Base-by-base conservation (phyloP, 306 rosid genomes). In the Alnus glutinosa region DNA sequence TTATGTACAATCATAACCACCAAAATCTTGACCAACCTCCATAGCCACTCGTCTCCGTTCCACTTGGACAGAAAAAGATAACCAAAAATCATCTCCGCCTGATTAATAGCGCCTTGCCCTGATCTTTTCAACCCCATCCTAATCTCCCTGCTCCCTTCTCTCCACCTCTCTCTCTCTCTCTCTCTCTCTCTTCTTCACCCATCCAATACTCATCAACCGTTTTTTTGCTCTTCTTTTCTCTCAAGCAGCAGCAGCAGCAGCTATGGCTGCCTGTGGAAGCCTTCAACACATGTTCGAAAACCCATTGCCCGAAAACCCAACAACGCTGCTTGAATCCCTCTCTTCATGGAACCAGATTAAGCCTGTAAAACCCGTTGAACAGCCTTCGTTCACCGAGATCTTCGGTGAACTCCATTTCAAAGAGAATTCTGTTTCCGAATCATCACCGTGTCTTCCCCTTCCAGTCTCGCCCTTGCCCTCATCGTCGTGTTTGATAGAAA, bases 361-460 rank as follows among this genome's bases (percentile, higher is more conserved):
- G 47, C 84, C 91, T 7, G 42, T 83, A 9, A 84, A 80, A 14
- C 64, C 93, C 59, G 67, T 62, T 36, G 83, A 76, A 2, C 64
- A 55, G 10, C 59, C 87, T 8, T 86, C 97, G 48, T 89, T 86
- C 64, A 89, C 91, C 6, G 98, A 91, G 88, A 88, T 95, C 76
- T 95, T 95, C 75, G 96, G 96, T 48, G 98, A 91, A 67, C 96
- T 92, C 52, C 89, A 92, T 86, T 92, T 89, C 92, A 86, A 88
- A 42, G 93, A 94, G 79, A 78, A 55, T 44, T 62, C 85, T 18
- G 46, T 23, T 23, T 23, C 46, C 4, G 51, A 5, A 62, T 37
- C 80, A 66, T 71, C 82, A 32, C 44, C 76, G 39, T 36, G 52
- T 46, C 28, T 28, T 78, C 15, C 74, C 2, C 12, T 73, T 36